Conservation (phyloP, 2,329 filamentous ascomycete species). For the Graphilbum fragrans region DNA sequence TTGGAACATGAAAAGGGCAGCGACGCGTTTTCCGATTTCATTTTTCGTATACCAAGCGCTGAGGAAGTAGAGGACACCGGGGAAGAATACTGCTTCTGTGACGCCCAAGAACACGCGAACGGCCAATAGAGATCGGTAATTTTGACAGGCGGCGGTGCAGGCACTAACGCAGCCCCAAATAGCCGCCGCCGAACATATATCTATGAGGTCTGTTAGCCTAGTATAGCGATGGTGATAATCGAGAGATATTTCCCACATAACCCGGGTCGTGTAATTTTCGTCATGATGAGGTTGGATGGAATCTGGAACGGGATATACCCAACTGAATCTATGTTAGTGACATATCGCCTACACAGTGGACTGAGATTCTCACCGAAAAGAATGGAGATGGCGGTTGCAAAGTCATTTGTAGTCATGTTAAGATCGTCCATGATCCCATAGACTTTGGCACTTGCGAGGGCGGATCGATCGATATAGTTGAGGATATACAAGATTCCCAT, state of each 20-base stretch:
- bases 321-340: too few species aligned
- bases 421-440: too few species aligned
- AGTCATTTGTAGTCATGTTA: too few species aligned
- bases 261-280: constrained; percentile 1
- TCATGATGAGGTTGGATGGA: constrained; percentile 35
- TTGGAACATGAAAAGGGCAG: constrained; percentile 22
- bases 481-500: too few species aligned
- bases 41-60: constrained; percentile 26
- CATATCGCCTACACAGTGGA: too few species aligned
- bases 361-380: too few species aligned
- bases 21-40: constrained; percentile 23
- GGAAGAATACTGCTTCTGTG: constrained; percentile 21
- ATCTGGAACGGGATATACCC: constrained; percentile 52
- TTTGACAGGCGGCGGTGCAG: constrained; percentile 21
- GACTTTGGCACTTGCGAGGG: too few species aligned
- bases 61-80: constrained; percentile 27
- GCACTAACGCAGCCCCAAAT: constrained; percentile 20
- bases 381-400: too few species aligned
- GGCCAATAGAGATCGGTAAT: constrained; percentile 19
- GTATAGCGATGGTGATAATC: too few species aligned
- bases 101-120: constrained; percentile 24
- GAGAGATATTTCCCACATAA: too few species aligned
- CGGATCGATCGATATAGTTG: too few species aligned
- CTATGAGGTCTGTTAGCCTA: too few species aligned
- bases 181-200: constrained; percentile 16